Evolutionary conservation across 345 rosid genomes (phyloP).

Genomic region (Aquilaria malaccensis): DNA sequence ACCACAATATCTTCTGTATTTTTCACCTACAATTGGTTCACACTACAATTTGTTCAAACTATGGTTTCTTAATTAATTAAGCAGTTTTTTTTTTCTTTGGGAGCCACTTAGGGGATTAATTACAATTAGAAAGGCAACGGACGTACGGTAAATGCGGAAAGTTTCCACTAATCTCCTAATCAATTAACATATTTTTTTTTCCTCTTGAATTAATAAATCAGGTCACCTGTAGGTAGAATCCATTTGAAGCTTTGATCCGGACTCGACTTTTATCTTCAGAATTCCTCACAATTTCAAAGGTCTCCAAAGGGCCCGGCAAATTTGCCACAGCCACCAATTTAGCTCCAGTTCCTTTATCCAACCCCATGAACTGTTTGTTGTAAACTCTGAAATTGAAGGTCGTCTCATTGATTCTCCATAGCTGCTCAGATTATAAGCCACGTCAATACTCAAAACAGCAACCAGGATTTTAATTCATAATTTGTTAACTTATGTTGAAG

Average conservation of each 20-base stretch:
- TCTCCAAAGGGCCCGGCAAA: slow-evolving; percentile 20
- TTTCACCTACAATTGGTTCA: slow-evolving; percentile 24
- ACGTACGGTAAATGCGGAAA: too few species aligned
- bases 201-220: too few species aligned
- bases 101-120: not conserved
- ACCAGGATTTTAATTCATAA: not conserved
- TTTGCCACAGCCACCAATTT: slow-evolving; percentile 29
- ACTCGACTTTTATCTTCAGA: slow-evolving; percentile 22
- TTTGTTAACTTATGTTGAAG: too few species aligned
- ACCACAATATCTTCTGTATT: slow-evolving; percentile 28
- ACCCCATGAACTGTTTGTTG: slow-evolving; percentile 39
- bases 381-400: slow-evolving; percentile 40
- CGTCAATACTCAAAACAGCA: not conserved
- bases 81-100: not conserved
- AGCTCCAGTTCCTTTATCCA: slow-evolving; percentile 18
- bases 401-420: slow-evolving; percentile 43
- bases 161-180: too few species aligned
- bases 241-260: slow-evolving; percentile 45
- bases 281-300: slow-evolving; percentile 40
- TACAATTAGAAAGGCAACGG: too few species aligned
- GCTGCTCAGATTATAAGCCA: slow-evolving; percentile 14
- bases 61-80: not conserved
- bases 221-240: slow-evolving; percentile 39
- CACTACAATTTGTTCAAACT: not conserved
- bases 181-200: too few species aligned